phyloP scores from a whole-genome alignment of 2,329 filamentous ascomycete genomes.

The Verruconis gallopava region DNA sequence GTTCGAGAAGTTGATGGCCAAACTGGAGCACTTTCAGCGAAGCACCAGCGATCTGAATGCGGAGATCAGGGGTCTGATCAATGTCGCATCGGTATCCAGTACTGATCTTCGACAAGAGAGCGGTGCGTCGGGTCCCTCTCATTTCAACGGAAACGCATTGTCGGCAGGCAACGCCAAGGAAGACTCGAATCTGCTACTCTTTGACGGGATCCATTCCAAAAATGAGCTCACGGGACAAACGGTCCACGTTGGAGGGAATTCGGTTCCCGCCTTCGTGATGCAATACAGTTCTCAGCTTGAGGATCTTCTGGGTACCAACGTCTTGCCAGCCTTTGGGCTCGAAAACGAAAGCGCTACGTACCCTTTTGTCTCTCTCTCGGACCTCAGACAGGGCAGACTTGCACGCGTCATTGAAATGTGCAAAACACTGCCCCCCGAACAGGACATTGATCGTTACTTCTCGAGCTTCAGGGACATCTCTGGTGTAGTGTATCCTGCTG shows the following conservation, averaged over 20 bases:
- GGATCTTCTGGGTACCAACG: constrained; percentile 46
- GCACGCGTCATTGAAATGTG: constrained; percentile 45
- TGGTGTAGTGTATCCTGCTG: constrained; percentile 47
- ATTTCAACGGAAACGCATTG: neutral
- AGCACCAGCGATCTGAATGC: constrained; percentile 3
- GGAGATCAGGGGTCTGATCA: constrained; percentile 6
- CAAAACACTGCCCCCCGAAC: constrained; percentile 44
- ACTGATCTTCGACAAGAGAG: constrained; percentile 17
- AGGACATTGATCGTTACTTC: constrained; percentile 40
- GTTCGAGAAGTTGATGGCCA: constrained; percentile 5
- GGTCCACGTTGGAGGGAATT: constrained; percentile 48
- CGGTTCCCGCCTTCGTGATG: constrained; percentile 48
- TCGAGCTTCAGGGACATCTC: constrained; percentile 41
- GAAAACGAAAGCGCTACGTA: constrained; percentile 54
- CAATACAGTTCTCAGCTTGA: constrained; percentile 29
- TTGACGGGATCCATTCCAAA: constrained; percentile 46
- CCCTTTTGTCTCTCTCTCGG: constrained; percentile 53
- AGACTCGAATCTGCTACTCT: constrained; percentile 15
- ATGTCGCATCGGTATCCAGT: constrained; percentile 10
- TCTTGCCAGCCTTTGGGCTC: constrained; percentile 48
- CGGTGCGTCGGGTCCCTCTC: neutral
- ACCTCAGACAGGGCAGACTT: constrained; percentile 43
- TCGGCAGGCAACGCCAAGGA: neutral
- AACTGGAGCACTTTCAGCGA: constrained; percentile 5
- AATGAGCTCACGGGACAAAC: constrained; percentile 48